These are phyloP conservation scores for Dunaliella salina DNA, from an alignment of 163 green algal species.

Conservation along the genomic window DNA sequence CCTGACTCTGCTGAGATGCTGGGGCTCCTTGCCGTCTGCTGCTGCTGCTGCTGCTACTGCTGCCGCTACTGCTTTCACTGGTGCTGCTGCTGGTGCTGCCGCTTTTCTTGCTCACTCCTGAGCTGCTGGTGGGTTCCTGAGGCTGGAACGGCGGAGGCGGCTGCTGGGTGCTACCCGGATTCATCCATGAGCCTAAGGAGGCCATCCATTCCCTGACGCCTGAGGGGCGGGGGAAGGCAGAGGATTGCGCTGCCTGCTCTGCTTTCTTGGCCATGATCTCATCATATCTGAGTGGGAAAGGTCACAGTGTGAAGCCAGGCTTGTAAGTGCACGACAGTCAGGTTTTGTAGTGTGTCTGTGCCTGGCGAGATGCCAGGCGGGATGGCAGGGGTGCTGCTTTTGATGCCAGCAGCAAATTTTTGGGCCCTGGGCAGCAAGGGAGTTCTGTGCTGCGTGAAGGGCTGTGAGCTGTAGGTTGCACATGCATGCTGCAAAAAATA, in stretches of 20 bases:
- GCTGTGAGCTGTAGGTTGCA: not conserved
- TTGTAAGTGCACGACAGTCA: not conserved
- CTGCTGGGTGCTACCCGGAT: not conserved
- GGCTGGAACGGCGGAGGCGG: not conserved
- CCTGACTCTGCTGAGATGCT: too few relatives aligned
- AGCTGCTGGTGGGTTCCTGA: not conserved
- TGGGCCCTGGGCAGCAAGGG: not conserved
- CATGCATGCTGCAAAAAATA: not conserved
- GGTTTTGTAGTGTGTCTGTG: not conserved
- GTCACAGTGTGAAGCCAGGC: not conserved
- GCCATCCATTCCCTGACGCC: not conserved
- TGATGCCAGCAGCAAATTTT: not conserved
- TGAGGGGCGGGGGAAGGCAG: too few relatives aligned
- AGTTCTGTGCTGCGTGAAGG: not conserved
- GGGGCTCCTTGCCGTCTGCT: not conserved
- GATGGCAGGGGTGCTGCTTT: not conserved
- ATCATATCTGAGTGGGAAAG: not conserved
- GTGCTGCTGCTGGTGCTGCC: not conserved
- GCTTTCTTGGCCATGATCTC: not conserved
- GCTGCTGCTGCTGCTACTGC: not conserved
- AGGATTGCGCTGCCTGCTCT: not conserved
- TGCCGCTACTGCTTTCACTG: not conserved
- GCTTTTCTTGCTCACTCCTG: not conserved
- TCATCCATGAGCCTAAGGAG: not conserved
- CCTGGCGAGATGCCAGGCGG: not conserved